These are phyloP conservation scores for Globisporangium spiculum DNA, from an alignment of 352 stramenopile species.

Conservation along the genomic window DNA sequence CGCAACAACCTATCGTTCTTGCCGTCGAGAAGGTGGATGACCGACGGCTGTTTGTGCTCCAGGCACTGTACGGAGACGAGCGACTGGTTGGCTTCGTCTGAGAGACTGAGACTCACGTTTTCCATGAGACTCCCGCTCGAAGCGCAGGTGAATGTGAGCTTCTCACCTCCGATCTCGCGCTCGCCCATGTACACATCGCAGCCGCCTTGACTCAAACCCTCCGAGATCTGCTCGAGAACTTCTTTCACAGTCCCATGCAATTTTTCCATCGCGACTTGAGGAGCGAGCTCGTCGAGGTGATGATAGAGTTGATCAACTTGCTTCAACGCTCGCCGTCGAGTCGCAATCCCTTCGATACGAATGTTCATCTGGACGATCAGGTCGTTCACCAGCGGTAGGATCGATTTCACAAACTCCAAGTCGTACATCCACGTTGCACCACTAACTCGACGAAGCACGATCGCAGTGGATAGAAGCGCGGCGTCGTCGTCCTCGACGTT, in stretches of 20 bases:
- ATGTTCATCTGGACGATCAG: conserved; percentile 44
- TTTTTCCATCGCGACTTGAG: conserved; percentile 9
- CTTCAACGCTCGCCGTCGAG: conserved; percentile 25
- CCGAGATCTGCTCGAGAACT: conserved; percentile 28
- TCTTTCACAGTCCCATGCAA: conserved; percentile 27
- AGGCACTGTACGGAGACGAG: conserved; percentile 49
- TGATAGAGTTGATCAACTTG: conserved; percentile 22
- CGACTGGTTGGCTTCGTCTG: conserved; percentile 23
- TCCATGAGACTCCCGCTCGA: conserved; percentile 52
- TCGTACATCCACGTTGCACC: conserved; percentile 58
- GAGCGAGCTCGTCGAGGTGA: conserved; percentile 10
- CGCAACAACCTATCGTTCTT: conserved; percentile 26
- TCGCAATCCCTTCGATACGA: conserved; percentile 45
- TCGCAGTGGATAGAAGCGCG: conserved; percentile 20
- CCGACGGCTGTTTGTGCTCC: conserved; percentile 24
- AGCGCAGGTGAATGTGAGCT: conserved; percentile 16
- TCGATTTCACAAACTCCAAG: conserved; percentile 41
- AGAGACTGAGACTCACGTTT: conserved; percentile 31
- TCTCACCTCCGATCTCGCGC: conserved; percentile 21
- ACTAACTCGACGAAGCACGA: conserved; percentile 49
- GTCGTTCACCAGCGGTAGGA: conserved; percentile 43
- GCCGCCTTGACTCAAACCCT: conserved; percentile 22
- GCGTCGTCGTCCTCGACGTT: conserved; percentile 30
- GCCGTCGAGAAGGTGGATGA: conserved; percentile 32
- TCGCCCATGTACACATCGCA: conserved; percentile 61